phyloP scores from a whole-genome alignment of 345 rosid genomes.

The Brassica carinata region DNA sequence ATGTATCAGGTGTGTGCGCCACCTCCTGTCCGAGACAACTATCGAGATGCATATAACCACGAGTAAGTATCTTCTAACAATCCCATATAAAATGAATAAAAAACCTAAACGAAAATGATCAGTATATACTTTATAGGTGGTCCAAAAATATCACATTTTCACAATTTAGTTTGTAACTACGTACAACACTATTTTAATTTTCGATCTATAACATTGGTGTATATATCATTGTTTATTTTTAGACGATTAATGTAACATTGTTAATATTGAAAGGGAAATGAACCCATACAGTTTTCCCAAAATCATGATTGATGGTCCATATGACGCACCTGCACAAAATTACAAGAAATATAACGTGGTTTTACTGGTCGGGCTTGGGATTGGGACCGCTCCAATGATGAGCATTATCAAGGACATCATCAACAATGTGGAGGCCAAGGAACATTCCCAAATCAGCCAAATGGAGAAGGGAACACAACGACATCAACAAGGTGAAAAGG shows the following conservation, averaged over 20 bases:
- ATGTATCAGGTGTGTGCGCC: background rate
- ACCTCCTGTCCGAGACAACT: background rate
- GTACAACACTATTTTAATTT: background rate
- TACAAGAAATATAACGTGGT: slow-evolving; percentile 71
- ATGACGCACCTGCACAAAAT: slow-evolving; percentile 84
- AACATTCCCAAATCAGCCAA: slow-evolving; percentile 34
- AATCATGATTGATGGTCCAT: slow-evolving; percentile 76
- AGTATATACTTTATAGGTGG: background rate
- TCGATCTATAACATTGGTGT: background rate
- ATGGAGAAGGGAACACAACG: slow-evolving; percentile 8
- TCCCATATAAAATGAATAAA: background rate
- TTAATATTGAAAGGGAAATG: background rate
- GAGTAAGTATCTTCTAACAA: slow-evolving; percentile 17
- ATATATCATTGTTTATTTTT: no score
- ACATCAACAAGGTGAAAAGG: no score
- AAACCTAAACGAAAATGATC: background rate
- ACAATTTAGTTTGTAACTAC: background rate
- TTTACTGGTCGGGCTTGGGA: slow-evolving; percentile 67
- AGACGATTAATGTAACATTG: background rate
- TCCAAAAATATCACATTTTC: background rate
- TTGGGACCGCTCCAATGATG: slow-evolving; percentile 85
- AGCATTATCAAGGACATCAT: slow-evolving; percentile 82
- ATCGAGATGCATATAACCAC: slow-evolving; percentile 1
- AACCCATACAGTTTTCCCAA: slow-evolving; percentile 41
- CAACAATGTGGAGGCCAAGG: slow-evolving; percentile 51